A percentile compares a stretch with the other conserved stretches of the same genome.
These are phyloP conservation scores for Trypanosomatidae sp. DNA, from an alignment of 208 protist genomes.

Conservation along the genomic window DNA sequence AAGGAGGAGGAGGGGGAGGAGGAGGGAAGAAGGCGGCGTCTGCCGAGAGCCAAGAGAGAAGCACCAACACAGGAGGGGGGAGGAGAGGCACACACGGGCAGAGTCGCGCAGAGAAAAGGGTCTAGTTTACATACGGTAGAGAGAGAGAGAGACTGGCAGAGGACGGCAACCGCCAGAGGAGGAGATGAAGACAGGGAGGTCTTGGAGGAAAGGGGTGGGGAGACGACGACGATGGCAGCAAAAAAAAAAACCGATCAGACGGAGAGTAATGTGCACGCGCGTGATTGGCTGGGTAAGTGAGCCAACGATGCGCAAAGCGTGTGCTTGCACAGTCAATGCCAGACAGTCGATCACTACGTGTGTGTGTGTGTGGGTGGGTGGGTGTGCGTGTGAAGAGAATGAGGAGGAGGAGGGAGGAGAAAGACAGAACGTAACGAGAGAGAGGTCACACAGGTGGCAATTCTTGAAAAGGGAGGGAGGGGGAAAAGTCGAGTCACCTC, in stretches of 20 bases:
- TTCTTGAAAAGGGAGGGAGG: too few species aligned
- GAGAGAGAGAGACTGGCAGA: background rate
- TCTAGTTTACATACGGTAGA: background rate
- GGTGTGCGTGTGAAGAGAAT: background rate
- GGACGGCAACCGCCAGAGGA: background rate
- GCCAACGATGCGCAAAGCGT: background rate
- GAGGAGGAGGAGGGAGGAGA: background rate
- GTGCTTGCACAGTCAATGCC: background rate
- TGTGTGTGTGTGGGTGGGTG: slow-evolving; percentile 6
- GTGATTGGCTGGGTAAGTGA: background rate
- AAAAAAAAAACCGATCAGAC: background rate
- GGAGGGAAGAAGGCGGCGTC: background rate
- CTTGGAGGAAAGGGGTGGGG: too few species aligned
- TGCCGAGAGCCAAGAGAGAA: background rate
- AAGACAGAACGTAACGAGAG: background rate
- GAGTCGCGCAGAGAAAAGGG: too few species aligned
- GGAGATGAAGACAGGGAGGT: background rate
- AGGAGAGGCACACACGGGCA: background rate
- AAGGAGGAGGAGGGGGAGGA: background rate
- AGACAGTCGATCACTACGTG: background rate
- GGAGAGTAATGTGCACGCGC: background rate
- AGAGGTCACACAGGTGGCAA: background rate
- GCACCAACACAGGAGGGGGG: background rate
- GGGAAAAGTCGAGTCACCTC: too few species aligned
- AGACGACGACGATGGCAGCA: too few species aligned